Evolutionary conservation across 2,329 filamentous ascomycete species (phyloP).

Genomic region (Fusarium sp.): DNA sequence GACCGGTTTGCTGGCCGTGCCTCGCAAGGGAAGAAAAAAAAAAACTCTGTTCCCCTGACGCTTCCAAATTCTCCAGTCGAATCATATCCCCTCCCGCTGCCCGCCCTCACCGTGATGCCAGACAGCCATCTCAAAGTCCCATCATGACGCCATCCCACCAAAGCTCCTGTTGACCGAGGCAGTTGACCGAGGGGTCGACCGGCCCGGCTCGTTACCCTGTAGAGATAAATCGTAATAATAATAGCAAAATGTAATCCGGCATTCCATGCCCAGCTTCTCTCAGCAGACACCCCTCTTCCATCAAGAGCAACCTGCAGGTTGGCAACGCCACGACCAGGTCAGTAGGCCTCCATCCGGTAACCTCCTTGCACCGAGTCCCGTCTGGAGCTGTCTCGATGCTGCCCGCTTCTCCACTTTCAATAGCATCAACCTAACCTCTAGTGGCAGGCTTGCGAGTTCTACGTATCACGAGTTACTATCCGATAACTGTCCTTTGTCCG

Average conservation of each 20-base stretch:
- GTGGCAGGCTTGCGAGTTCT: slow-evolving; percentile 8
- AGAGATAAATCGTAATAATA: not conserved
- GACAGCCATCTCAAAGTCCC: slow-evolving; percentile 21
- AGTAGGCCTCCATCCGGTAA: not conserved
- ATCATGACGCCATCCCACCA: slow-evolving; percentile 40
- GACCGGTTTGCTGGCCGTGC: not conserved
- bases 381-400: slow-evolving; percentile 8
- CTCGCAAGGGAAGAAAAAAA: not conserved
- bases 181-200: not conserved
- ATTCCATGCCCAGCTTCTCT: not conserved
- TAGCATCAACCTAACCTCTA: slow-evolving; percentile 13
- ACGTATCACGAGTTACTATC: slow-evolving; percentile 16
- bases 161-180: slow-evolving; percentile 22
- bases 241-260: not conserved
- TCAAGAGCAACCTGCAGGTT: not conserved
- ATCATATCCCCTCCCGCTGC: slow-evolving; percentile 29
- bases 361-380: not conserved
- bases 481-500: slow-evolving; percentile 1
- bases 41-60: slow-evolving; percentile 32
- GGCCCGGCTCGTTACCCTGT: slow-evolving; percentile 30
- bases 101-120: slow-evolving; percentile 31
- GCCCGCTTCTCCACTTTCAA: not conserved
- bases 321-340: not conserved
- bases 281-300: not conserved
- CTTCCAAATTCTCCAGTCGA: slow-evolving; percentile 26